Evolutionary conservation across 2,329 filamentous ascomycete species (phyloP).

Genomic region (Fusarium nygamai): DNA sequence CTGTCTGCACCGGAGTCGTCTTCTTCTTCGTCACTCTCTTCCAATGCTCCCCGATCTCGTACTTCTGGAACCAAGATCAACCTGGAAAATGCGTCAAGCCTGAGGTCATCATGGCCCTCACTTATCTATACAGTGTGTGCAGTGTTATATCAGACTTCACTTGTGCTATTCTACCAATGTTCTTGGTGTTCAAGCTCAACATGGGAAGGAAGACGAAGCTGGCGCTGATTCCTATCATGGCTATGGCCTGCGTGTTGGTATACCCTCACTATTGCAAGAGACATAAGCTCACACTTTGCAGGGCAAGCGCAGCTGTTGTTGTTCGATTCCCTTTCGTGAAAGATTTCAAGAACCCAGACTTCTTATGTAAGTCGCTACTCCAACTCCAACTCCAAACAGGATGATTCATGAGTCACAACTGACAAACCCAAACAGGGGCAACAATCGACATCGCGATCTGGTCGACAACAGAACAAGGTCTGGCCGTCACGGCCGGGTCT

Average conservation of each 20-base stretch:
- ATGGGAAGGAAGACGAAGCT: conserved; percentile 63
- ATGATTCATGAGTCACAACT: not conserved
- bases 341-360: conserved; percentile 53
- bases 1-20: conserved; percentile 49
- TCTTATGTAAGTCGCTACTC: conserved; percentile 51
- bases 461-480: conserved; percentile 58
- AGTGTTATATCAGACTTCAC: conserved; percentile 62
- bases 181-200: conserved; percentile 64
- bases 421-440: conserved; percentile 40
- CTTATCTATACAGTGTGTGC: conserved; percentile 61
- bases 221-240: conserved; percentile 62
- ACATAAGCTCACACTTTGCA: conserved; percentile 37
- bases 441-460: conserved; percentile 59
- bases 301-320: conserved; percentile 57
- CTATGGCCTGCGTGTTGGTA: conserved; percentile 63
- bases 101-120: conserved; percentile 60
- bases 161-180: conserved; percentile 62
- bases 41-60: conserved; percentile 53
- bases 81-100: conserved; percentile 51
- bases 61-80: conserved; percentile 52
- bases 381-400: not conserved
- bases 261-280: not conserved
- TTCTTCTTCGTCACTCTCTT: conserved; percentile 56
- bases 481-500: conserved; percentile 60
- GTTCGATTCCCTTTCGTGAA: conserved; percentile 53